Evolutionary conservation across 2,329 filamentous ascomycete genomes (phyloP), one percentile per base, ranked within the genome.

Genomic region (Hymenoscyphus infarciens): DNA sequence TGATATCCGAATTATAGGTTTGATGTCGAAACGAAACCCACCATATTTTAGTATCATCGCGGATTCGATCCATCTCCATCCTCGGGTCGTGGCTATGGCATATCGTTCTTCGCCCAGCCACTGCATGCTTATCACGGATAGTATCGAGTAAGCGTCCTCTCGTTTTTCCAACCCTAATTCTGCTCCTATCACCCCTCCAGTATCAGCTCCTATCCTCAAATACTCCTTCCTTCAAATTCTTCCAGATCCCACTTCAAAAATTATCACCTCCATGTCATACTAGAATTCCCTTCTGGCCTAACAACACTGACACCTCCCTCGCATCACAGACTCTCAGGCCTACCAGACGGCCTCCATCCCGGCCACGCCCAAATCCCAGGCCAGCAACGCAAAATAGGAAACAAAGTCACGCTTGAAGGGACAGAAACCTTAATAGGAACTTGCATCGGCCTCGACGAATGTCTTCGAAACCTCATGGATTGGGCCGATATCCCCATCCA

Each of bases 371-470:
- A 84, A 66, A 82, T 84, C 22, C 76, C 80, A 1, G 75, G 75
- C 39, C 71, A 76, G 31, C 82, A 84, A 67, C 75, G 75, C 5
- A 84, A 84, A 67, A 64, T 67, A 2, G 81, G 81, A 0, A 79
- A 78, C 29, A 73, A 75, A 57, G 82, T 81, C 0, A 80, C 79
- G 0, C 83, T 83, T 54, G 77, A 79, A 15, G 79, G 79, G 2
- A 83, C 81, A 0, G 77, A 83, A 11, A 85, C 82, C 10, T 69
- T 84, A 60, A 79, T 84, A 29, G 82, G 82, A 0, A 81, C 81
- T 0, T 83, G 81, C 66, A 80, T 81, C 35, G 75, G 76, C 3
- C 68, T 85, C 61, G 77, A 82, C 61, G 75, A 82, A 62, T 81
- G 80, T 63, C 77, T 84, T 15, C 73, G 77, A 56, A 83, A 73